phyloP scores from a whole-genome alignment of 768 basidiomycete genomes.

The Panus rudis region DNA sequence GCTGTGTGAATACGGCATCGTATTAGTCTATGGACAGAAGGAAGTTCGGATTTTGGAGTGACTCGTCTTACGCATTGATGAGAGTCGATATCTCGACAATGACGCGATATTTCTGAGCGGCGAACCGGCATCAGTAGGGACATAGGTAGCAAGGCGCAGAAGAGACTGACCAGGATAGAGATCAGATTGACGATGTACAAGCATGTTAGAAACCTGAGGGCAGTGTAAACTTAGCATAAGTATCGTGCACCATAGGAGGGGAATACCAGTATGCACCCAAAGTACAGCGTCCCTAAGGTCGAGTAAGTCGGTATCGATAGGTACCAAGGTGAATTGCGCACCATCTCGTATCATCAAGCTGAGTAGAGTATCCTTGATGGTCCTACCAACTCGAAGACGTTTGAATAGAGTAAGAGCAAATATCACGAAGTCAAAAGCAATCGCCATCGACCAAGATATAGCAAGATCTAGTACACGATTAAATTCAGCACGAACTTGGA shows the following conservation, averaged over 20 bases:
- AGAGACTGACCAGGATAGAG: no score
- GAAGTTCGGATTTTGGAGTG: no score
- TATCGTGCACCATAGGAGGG: not conserved
- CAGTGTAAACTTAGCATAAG: not conserved
- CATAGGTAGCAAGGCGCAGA: no score
- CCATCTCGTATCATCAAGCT: constrained; percentile 2
- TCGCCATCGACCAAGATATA: constrained; percentile 8
- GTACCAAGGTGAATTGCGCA: not conserved
- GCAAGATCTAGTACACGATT: constrained; percentile 11
- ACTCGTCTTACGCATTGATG: no score
- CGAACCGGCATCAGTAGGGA: no score
- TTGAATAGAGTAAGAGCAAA: constrained; percentile 12
- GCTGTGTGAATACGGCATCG: no score
- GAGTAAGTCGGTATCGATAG: not conserved
- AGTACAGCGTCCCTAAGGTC: constrained; percentile 6
- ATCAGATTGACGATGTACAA: no score
- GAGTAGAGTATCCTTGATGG: constrained; percentile 1
- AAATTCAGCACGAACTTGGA: not conserved
- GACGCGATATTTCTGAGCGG: no score
- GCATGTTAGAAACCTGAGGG: no score
- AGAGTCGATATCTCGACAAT: no score
- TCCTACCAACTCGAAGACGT: constrained; percentile 5
- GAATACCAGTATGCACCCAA: constrained; percentile 1
- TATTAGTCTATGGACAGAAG: no score
- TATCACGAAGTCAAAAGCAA: constrained; percentile 14